These are phyloP conservation scores for Sporisorium sorghi DNA, from an alignment of 1,284 basidiomycete genomes.

Conservation along the genomic window DNA sequence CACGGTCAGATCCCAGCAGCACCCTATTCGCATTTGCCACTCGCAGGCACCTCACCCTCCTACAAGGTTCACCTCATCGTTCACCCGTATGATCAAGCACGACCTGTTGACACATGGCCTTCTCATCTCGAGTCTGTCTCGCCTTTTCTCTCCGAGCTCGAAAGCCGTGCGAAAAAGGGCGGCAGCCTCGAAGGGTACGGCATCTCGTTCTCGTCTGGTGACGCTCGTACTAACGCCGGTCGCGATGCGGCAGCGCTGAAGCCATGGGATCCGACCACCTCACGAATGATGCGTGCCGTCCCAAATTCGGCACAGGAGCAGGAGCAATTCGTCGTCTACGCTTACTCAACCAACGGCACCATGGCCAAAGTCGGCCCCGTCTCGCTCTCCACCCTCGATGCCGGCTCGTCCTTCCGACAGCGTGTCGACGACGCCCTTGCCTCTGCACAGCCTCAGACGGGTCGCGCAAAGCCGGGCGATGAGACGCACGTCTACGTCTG, in stretches of 20 bases:
- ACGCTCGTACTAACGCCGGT: slow-evolving; percentile 7
- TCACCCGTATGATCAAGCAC: slow-evolving; percentile 40
- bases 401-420: slow-evolving; percentile 28
- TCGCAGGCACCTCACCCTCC: slow-evolving; percentile 58
- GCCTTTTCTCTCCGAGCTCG: slow-evolving; percentile 61
- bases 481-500: slow-evolving; percentile 68
- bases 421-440: slow-evolving; percentile 40
- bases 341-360: slow-evolving; percentile 52
- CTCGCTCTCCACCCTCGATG: slow-evolving; percentile 56
- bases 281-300: slow-evolving; percentile 51
- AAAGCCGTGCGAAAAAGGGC: slow-evolving; percentile 48
- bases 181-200: slow-evolving; percentile 60
- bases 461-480: slow-evolving; percentile 17
- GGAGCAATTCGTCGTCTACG: slow-evolving; percentile 54
- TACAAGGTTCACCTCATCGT: slow-evolving; percentile 63
- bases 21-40: slow-evolving; percentile 58
- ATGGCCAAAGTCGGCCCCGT: slow-evolving; percentile 54
- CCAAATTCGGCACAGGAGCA: slow-evolving; percentile 54
- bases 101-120: slow-evolving; percentile 57
- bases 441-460: slow-evolving; percentile 34
- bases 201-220: slow-evolving; percentile 53
- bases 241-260: slow-evolving; percentile 8
- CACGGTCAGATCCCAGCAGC: slow-evolving; percentile 52
- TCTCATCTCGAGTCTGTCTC: slow-evolving; percentile 57
- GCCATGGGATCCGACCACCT: slow-evolving; percentile 56